Evolutionary conservation across 2,329 filamentous ascomycete species (phyloP), one percentile per base, ranked within the genome.

Genomic region (Colletotrichum cordylinicola): DNA sequence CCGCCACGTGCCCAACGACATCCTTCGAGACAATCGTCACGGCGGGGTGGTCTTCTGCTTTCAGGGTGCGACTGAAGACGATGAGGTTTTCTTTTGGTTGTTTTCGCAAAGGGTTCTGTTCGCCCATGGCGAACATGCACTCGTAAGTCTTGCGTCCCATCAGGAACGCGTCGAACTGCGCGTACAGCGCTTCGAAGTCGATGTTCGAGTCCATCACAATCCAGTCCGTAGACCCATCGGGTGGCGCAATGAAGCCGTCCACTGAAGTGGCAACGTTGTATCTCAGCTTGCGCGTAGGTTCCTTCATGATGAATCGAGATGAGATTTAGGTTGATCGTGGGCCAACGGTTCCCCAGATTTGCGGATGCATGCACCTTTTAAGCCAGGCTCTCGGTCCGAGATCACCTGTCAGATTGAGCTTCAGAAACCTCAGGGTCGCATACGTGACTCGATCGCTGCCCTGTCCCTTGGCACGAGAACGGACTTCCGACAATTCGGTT

Each of bases 101-200:
- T 8, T 67, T 61, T 0, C 72, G 78, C 1, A 85, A 72, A 1
- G 79, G 82, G 21, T 82, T 81, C 8, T 66, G 66, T 39, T 58
- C 75, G 55, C 71, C 72, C 72, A 55, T 56, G 31, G 33, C 13
- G 15, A 65, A 52, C 72, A 85, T 81, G 10, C 78, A 77, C 21
- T 85, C 77, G 70, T 84, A 85, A 0, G 84, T 84, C 71, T 81
- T 83, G 24, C 84, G 82, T 4, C 77, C 84, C 83, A 85, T 85
- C 77, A 85, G 37, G 43, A 84, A 84, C 8, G 67, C 74, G 48
- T 80, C 79, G 66, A 84, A 85, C 8, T 82, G 70, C 1, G 77
- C 76, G 68, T 83, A 83, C 0, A 85, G 80, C 0, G 79, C 70
- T 1, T 76, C 71, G n/a, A 85, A 85, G 66, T 84, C 81, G 39